These are phyloP conservation scores for Phytophthora pistaciae DNA, from an alignment of 352 stramenopile genomes.

Conservation along the genomic window DNA sequence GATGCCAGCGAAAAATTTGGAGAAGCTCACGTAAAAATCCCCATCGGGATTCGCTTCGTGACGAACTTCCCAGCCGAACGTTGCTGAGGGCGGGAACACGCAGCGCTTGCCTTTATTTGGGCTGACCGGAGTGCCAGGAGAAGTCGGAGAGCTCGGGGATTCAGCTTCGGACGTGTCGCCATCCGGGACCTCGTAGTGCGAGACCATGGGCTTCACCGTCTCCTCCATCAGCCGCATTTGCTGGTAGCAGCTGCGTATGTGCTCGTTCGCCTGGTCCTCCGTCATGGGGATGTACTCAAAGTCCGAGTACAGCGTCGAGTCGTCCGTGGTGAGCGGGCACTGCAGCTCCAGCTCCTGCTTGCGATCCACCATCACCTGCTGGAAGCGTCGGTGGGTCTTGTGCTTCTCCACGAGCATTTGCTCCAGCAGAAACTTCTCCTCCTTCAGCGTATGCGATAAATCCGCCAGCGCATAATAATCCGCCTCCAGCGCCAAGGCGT, in stretches of 20 bases:
- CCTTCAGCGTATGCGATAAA: constrained; percentile 61
- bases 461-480: constrained; percentile 66
- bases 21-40: constrained; percentile 62
- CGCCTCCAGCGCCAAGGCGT: constrained; percentile 40
- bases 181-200: constrained; percentile 38
- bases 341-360: constrained; percentile 57
- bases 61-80: constrained; percentile 63
- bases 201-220: constrained; percentile 48
- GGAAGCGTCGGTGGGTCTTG: constrained; percentile 50
- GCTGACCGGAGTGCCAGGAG: not conserved
- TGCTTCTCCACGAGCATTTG: constrained; percentile 61
- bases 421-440: constrained; percentile 67
- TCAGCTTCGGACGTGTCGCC: constrained; percentile 31
- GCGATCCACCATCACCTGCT: constrained; percentile 64
- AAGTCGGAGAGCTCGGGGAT: constrained; percentile 21
- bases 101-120: constrained; percentile 21
- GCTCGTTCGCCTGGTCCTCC: constrained; percentile 56
- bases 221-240: constrained; percentile 62
- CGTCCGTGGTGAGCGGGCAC: constrained; percentile 41
- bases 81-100: constrained; percentile 54
- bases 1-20: constrained; percentile 54
- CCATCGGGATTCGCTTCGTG: constrained; percentile 47
- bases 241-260: constrained; percentile 67
- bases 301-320: constrained; percentile 42
- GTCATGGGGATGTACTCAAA: constrained; percentile 67